A percentile compares a stretch with the other conserved stretches of the same genome.
phyloP scores from a whole-genome alignment of 208 protist genomes.

The Spongospora subterranea region DNA sequence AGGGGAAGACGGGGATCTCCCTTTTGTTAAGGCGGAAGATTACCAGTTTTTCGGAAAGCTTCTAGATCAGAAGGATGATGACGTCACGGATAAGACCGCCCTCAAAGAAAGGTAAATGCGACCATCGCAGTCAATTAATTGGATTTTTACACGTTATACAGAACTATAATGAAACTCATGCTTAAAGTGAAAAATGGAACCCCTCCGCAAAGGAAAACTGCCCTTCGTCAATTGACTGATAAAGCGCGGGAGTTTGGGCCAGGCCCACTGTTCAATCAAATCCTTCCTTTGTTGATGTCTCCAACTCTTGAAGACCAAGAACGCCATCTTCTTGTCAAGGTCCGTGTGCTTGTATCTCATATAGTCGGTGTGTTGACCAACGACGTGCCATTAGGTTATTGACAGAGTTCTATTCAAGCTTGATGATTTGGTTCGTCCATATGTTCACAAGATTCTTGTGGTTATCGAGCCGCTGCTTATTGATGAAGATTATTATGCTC shows the following conservation, averaged over 20 bases:
- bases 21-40: slow-evolving; percentile 94
- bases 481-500: slow-evolving; percentile 94
- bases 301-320: slow-evolving; percentile 95
- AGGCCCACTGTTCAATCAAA: slow-evolving; percentile 94
- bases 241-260: slow-evolving; percentile 96
- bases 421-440: slow-evolving; percentile 91
- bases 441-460: slow-evolving; percentile 97
- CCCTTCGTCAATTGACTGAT: slow-evolving; percentile 94
- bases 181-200: slow-evolving; percentile 97
- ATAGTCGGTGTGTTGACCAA: slow-evolving; percentile 77
- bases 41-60: slow-evolving; percentile 92
- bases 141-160: neutral
- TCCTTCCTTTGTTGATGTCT: slow-evolving; percentile 95
- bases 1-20: slow-evolving; percentile 85
- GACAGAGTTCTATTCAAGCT: slow-evolving; percentile 97
- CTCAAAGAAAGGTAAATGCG: slow-evolving; percentile 54
- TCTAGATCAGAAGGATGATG: slow-evolving; percentile 85
- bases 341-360: slow-evolving; percentile 6
- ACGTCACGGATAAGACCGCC: slow-evolving; percentile 3
- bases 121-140: neutral
- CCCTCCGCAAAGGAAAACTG: slow-evolving; percentile 91
- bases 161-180: slow-evolving; percentile 60
- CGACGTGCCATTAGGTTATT: slow-evolving; percentile 81
- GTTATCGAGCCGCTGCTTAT: slow-evolving; percentile 98
- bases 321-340: slow-evolving; percentile 92